phyloP scores from a whole-genome alignment of 2,329 filamentous ascomycete genomes.

The Tolypocladium cylindrosporum region DNA sequence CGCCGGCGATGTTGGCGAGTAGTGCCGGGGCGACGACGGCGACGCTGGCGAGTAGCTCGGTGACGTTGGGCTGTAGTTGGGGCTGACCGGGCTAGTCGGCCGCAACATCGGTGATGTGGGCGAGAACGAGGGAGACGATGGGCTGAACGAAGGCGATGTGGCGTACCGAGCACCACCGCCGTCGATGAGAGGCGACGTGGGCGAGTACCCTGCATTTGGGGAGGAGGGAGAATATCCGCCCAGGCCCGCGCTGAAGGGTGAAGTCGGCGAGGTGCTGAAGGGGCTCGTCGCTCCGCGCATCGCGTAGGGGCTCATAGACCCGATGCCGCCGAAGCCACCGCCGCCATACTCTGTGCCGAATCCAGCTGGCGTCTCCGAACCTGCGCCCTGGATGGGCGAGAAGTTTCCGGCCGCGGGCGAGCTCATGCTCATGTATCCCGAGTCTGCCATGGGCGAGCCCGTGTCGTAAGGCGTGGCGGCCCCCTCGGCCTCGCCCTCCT shows the following conservation, averaged over 20 bases:
- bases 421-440: slow-evolving; percentile 53
- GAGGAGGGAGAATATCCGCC: slow-evolving; percentile 68
- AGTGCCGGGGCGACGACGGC: slow-evolving; percentile 45
- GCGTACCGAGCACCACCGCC: slow-evolving; percentile 42
- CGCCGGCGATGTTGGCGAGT: slow-evolving; percentile 62
- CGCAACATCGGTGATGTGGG: slow-evolving; percentile 51
- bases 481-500: slow-evolving; percentile 66
- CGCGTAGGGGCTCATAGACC: slow-evolving; percentile 54
- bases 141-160: slow-evolving; percentile 53
- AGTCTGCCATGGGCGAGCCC: slow-evolving; percentile 68
- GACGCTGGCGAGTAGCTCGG: slow-evolving; percentile 56
- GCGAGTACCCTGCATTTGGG: slow-evolving; percentile 62
- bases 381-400: slow-evolving; percentile 68
- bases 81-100: slow-evolving; percentile 43
- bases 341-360: slow-evolving; percentile 54
- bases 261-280: slow-evolving; percentile 60
- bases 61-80: slow-evolving; percentile 56
- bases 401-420: slow-evolving; percentile 57
- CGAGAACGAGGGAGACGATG: slow-evolving; percentile 53
- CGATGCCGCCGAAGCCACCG: slow-evolving; percentile 38
- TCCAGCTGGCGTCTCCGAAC: slow-evolving; percentile 59
- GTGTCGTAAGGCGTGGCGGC: slow-evolving; percentile 92
- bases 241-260: slow-evolving; percentile 49
- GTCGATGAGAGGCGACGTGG: slow-evolving; percentile 59
- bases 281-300: slow-evolving; percentile 58